Conservation (phyloP, 2,329 filamentous ascomycete genomes). For the Teratosphaeria epicoccoides region DNA sequence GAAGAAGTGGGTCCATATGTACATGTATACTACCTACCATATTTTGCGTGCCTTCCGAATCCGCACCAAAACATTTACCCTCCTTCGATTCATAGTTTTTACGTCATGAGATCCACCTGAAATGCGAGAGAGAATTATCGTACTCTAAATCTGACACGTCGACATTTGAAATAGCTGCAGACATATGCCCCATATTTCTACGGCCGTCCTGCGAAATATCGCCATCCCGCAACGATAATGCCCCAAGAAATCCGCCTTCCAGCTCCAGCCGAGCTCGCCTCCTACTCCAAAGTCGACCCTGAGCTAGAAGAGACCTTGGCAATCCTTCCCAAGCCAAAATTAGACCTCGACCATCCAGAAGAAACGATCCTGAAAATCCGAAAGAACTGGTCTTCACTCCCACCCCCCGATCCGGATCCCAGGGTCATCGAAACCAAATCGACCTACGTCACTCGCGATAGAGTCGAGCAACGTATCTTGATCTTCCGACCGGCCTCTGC, state of each 20-base stretch:
- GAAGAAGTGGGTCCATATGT: neutral
- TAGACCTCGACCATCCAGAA: neutral
- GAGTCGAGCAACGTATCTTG: slow-evolving; percentile 5
- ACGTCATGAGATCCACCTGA: too few species aligned
- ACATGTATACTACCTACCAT: too few species aligned
- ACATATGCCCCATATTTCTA: too few species aligned
- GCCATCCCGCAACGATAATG: neutral
- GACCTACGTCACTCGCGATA: slow-evolving; percentile 7
- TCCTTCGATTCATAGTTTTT: neutral
- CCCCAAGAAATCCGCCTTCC: neutral
- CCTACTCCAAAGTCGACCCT: slow-evolving; percentile 4
- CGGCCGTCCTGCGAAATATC: neutral
- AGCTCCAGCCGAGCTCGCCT: slow-evolving; percentile 1
- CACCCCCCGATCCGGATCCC: slow-evolving; percentile 1
- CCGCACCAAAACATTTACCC: neutral
- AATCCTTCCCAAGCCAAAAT: slow-evolving; percentile 1
- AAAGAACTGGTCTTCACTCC: slow-evolving; percentile 1
- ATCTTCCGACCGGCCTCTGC: slow-evolving; percentile 6
- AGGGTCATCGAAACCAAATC: slow-evolving; percentile 2
- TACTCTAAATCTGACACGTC: too few species aligned
- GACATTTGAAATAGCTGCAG: too few species aligned
- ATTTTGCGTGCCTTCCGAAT: neutral
- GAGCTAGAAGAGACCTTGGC: slow-evolving; percentile 4
- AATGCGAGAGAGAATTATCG: too few species aligned
- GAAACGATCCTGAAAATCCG: slow-evolving; percentile 5